Evolutionary conservation across 306 rosid species (phyloP).

Genomic region (Cucurbita pepo): DNA sequence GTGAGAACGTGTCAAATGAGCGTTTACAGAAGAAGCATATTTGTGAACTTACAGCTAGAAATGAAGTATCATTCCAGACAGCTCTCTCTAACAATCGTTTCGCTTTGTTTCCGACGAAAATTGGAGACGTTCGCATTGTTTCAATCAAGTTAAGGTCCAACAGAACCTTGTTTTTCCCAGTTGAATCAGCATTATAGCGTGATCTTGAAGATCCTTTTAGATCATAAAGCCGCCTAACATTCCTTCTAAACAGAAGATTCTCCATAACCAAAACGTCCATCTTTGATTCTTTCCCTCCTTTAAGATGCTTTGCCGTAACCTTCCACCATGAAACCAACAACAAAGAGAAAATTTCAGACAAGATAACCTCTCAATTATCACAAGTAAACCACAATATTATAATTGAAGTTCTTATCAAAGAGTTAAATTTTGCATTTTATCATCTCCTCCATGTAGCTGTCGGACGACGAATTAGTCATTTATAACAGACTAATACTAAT

Average conservation of each 20-base stretch:
- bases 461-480: background rate
- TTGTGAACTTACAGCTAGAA: constrained; percentile 66
- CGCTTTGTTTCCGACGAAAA: constrained; percentile 89
- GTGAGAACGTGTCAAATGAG: background rate
- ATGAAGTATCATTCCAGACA: constrained; percentile 93
- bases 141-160: constrained; percentile 91
- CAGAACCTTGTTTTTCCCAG: constrained; percentile 77
- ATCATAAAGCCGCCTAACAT: constrained; percentile 65
- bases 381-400: background rate
- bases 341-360: background rate
- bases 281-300: constrained; percentile 80
- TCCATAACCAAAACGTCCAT: constrained; percentile 95
- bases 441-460: background rate
- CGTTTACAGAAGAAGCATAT: background rate
- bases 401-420: background rate
- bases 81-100: constrained; percentile 81
- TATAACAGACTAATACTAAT: background rate
- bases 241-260: constrained; percentile 79
- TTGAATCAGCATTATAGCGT: constrained; percentile 73
- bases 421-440: background rate
- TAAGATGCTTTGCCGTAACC: constrained; percentile 75
- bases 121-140: constrained; percentile 95
- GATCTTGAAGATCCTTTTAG: constrained; percentile 93
- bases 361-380: background rate
- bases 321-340: constrained; percentile 9